These are phyloP conservation scores for Pseudogymnoascus sp. DNA, from an alignment of 2,329 filamentous ascomycete species.

Conservation along the genomic window DNA sequence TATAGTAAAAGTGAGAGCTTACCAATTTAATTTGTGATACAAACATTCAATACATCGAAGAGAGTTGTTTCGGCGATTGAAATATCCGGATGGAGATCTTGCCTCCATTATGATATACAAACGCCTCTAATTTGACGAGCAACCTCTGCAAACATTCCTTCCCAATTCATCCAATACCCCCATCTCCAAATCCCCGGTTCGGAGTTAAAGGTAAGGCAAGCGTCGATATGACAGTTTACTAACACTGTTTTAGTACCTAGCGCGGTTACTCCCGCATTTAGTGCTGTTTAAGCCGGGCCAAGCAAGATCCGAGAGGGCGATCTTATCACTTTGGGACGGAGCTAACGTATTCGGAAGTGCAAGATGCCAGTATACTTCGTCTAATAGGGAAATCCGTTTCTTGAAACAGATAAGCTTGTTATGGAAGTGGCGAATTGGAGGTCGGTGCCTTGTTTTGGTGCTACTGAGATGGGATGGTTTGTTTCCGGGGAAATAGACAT, in stretches of 20 bases:
- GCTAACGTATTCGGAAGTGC: neutral
- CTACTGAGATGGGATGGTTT: neutral
- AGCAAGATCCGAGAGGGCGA: constrained; percentile 4
- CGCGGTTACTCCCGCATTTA: neutral
- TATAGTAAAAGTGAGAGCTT: neutral
- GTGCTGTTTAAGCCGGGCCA: neutral
- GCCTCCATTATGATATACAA: neutral
- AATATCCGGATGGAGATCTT: neutral
- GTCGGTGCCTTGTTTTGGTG: neutral
- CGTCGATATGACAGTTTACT: neutral
- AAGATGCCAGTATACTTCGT: neutral
- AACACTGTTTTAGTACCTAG: neutral
- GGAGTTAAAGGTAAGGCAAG: neutral
- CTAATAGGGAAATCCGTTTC: neutral
- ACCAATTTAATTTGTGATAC: neutral
- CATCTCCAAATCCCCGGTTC: too few species aligned
- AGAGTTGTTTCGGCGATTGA: neutral
- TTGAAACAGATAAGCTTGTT: neutral
- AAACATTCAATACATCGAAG: neutral
- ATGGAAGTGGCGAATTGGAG: neutral
- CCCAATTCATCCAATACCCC: neutral
- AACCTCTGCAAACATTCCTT: neutral
- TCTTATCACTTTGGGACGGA: neutral
- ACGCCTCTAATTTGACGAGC: neutral
- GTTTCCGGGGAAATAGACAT: constrained; percentile 5